Base-by-base conservation (phyloP, 257 asterid genomes). In the Verbena officinalis region DNA sequence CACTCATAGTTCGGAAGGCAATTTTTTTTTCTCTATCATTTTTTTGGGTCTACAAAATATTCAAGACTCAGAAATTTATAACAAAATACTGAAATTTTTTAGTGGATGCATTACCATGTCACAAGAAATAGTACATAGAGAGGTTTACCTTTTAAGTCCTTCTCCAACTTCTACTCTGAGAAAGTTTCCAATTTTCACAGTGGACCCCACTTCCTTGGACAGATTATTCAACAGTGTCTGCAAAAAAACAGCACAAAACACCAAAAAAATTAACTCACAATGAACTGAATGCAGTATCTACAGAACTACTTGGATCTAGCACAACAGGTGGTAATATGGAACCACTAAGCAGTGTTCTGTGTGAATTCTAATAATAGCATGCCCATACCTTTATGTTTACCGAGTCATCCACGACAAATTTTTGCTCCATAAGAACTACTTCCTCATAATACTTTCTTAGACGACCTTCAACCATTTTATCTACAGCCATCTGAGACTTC, bases 361-460 rank as follows among this genome's bases (percentile, higher is more conserved):
- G 43, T 31, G 24, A 5, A 27, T 5, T 27, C 27, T 55, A 27
- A 27, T 22, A 50, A 49, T 3, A 51, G 30, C 63, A 34, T 40
- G 54, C 44, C 59, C 17, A 64, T 45, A 89, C 98, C 96, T 84
- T 86, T 46, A 91, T 65, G 74, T 71, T 83, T 31, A 93, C 21
- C 9, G 88, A 21, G 73, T 93, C 97, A 60, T 93, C 76, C 55
- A 90, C 83, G 24, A 94, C 71, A 75, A 94, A 90, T 65, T 94
- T 90, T 81, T 94, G 99, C 84, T 94, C 97, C 95, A 94, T 72
- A 60, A 94, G 82, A 61, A 86, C 99, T 67, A 90, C 97, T 75
- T 94, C 99, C 80, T 90, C 99, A 40, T 60, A 94, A 70, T 90
- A 94, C 78, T 90, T 94, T 73, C 96, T 81, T 65, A 94, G 67